Base-by-base conservation (phyloP, 495 filamentous ascomycete genomes). In the Evernia prunastri region DNA sequence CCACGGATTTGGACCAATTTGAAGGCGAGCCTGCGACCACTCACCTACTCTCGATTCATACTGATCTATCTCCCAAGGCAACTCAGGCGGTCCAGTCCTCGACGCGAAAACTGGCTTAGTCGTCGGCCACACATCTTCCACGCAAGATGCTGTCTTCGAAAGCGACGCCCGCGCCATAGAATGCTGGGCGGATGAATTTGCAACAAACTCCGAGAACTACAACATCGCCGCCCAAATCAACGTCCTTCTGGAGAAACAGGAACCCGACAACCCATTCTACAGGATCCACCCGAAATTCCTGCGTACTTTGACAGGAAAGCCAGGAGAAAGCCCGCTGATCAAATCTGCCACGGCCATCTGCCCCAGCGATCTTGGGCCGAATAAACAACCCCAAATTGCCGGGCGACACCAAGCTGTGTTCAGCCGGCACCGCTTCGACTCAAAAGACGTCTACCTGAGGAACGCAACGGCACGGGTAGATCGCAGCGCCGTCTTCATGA, bases 221-320 rank as follows among this genome's bases (percentile, higher is more conserved):
- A 8, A 18, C 4, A 3, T 58, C 29, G 25, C 20, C 25, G 35
- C n/a, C 1, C 17, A 23, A 9, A 40, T 58, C 31, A 58, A 58
- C 8, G 10, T 17, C n/a, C 17, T 37, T 4, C 4, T 58, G 4
- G 9, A 36, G 12, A 42, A 36, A 11, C 20, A 58, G 7, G 37
- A 39, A 42, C 35, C 35, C 1, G 18, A 15, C 56, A 29, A 58
- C 56, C 13, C 0, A 1, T 39, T 42, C 12, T 58, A 36, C 35
- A 39, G 56, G 35, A 5, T 58, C 7, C 56, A 58, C 13, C 37
- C 33, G 3, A 58, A 58, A 39, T 58, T 58, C 56, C 37, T 37
- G 11, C 56, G 56, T n/a, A 58, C 56, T 1, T 35, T 58, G 2
- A 6, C 35, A 2, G 56, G 56, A 5, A 27, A 39, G 11, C 56